Evolutionary conservation across 2,329 filamentous ascomycete species (phyloP).

Genomic region (Pezicula carpinea): DNA sequence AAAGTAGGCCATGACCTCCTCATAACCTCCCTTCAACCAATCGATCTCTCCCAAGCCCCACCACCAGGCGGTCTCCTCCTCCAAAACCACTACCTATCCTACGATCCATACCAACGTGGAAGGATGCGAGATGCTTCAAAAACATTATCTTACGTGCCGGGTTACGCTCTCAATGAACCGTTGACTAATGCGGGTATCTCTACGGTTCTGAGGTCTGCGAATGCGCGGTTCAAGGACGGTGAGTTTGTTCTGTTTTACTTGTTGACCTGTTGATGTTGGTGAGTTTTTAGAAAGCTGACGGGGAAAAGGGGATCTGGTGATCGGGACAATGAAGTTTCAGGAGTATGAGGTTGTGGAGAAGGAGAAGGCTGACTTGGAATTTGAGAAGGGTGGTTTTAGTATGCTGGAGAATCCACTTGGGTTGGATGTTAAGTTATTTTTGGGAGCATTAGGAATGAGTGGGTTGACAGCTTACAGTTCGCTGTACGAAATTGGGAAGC

Average conservation of each 20-base stretch:
- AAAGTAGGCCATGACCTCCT: slow-evolving; percentile 63
- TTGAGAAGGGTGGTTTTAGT: slow-evolving; percentile 34
- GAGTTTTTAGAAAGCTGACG: too few species aligned
- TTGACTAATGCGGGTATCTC: slow-evolving; percentile 60
- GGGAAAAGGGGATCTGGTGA: slow-evolving; percentile 55
- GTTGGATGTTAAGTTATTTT: slow-evolving; percentile 61
- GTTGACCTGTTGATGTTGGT: too few species aligned
- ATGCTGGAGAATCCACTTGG: slow-evolving; percentile 65
- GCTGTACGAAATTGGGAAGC: slow-evolving; percentile 66
- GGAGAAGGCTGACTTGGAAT: slow-evolving; percentile 26
- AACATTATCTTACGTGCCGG: slow-evolving; percentile 59
- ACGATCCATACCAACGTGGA: slow-evolving; percentile 80
- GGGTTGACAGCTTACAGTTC: slow-evolving; percentile 72
- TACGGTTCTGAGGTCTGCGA: slow-evolving; percentile 65
- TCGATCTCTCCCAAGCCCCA: slow-evolving; percentile 57
- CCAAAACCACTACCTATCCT: slow-evolving; percentile 67
- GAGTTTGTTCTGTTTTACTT: too few species aligned
- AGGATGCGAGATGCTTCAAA: slow-evolving; percentile 58
- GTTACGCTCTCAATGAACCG: slow-evolving; percentile 55
- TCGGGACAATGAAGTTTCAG: slow-evolving; percentile 51
- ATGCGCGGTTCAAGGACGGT: slow-evolving; percentile 48
- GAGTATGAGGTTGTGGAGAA: slow-evolving; percentile 61
- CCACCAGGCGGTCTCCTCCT: slow-evolving; percentile 63
- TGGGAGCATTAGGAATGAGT: slow-evolving; percentile 73
- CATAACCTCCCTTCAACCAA: slow-evolving; percentile 57